phyloP scores from a whole-genome alignment of 495 filamentous ascomycete genomes.

The Penicillium goetzii region DNA sequence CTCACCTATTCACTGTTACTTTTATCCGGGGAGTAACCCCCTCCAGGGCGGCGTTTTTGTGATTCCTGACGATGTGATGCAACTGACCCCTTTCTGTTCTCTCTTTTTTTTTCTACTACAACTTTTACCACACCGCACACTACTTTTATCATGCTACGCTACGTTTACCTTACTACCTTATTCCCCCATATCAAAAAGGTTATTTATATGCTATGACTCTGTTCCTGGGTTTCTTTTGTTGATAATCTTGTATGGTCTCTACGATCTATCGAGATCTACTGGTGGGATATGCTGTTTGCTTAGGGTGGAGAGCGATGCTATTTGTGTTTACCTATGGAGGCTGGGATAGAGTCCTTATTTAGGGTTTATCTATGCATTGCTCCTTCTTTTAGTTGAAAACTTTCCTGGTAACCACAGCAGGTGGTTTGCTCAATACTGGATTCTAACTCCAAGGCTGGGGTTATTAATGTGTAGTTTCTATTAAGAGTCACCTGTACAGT shows the following conservation, averaged over 20 bases:
- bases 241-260: no score
- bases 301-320: not conserved
- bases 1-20: slow-evolving; percentile 14
- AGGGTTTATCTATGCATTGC: not conserved
- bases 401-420: not conserved
- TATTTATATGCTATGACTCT: not conserved
- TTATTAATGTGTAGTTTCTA: not conserved
- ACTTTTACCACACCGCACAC: not conserved
- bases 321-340: not conserved
- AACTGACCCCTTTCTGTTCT: slow-evolving; percentile 15
- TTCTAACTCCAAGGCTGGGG: not conserved
- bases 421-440: not conserved
- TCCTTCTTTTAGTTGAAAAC: not conserved
- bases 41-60: slow-evolving; percentile 29
- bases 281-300: not conserved
- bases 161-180: not conserved
- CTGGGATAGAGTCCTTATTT: not conserved
- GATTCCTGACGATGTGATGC: slow-evolving; percentile 36
- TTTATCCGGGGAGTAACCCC: not conserved
- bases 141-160: not conserved
- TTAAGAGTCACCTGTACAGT: not conserved
- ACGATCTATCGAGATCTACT: not conserved
- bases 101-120: not conserved
- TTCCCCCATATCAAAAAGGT: not conserved
- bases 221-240: not conserved